Evolutionary conservation across 2,329 filamentous ascomycete species (phyloP), one percentile per base, ranked within the genome.

Genomic region (Coleophoma crateriformis): DNA sequence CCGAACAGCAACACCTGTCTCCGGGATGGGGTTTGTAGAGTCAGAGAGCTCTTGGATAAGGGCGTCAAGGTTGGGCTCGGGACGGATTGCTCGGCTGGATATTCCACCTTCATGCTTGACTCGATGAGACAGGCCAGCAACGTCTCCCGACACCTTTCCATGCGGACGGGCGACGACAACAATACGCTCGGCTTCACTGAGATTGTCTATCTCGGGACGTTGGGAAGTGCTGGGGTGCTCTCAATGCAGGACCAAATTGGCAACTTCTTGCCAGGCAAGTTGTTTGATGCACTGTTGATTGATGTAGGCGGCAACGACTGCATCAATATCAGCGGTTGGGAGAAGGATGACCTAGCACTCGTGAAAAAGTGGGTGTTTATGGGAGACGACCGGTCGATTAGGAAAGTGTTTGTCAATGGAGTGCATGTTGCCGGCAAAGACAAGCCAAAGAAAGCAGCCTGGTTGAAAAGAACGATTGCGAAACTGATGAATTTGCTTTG

Each of bases 201-300:
- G 71, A 71, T 14, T 59, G 54, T 77, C 33, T 71, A 73, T 53
- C 73, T 78, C 68, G 74, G 73, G 0, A 78, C 75, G 0, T 71
- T 78, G 52, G 70, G 73, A 42, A 75, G 72, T 1, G 75, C 75
- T 2, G 67, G 63, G 50, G 74, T 75, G 15, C 52, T 52, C 35
- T 43, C 89, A 2, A 72, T 96, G 52, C 77, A 77, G 44, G 74
- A 79, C 10, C 77, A 73, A 50, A 75, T 96, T 7, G 92, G 92
- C 3, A 84, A 76, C 0, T 96, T 96, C 63, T 86, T 89, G 58
- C 77, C 85, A 1, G 92, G 90, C 1, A 92, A 85, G 83, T 79
- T 88, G 54, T 96, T 85, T 79, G 92, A 97, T 73, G 90, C 87
- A 53, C 88, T 96, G 75, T 33, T 44, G 17, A 33, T 46, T 22